Evolutionary conservation across 2,329 filamentous ascomycete genomes (phyloP).

Genomic region (Lasiodiplodia gonubiensis): DNA sequence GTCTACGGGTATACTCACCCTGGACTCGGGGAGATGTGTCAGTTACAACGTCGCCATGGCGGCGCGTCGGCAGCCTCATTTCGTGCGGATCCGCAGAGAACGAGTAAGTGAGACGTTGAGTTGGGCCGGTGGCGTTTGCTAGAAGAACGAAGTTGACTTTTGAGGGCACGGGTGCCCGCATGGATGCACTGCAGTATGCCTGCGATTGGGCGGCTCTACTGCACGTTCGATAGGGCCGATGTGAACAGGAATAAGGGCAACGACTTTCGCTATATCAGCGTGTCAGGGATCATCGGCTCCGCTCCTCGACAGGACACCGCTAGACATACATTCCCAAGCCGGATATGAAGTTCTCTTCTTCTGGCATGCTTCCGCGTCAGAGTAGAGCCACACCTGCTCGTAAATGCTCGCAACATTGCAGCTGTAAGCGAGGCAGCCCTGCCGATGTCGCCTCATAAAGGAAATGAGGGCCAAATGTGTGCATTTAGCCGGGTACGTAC

Average conservation of each 20-base stretch:
- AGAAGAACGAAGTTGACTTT: conserved; percentile 1
- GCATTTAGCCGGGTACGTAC: not conserved
- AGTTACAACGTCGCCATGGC: not conserved
- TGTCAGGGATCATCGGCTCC: not conserved
- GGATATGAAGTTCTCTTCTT: no score
- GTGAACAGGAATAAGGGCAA: not conserved
- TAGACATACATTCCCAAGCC: no score
- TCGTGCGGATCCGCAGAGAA: conserved; percentile 14
- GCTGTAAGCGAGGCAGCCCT: no score
- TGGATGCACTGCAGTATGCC: not conserved
- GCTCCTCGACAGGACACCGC: not conserved
- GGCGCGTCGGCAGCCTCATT: conserved; percentile 8
- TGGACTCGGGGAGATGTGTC: conserved; percentile 2
- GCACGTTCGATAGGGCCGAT: not conserved
- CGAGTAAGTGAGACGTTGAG: not conserved
- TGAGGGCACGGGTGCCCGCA: not conserved
- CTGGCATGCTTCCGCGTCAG: no score
- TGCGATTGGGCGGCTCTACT: not conserved
- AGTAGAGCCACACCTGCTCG: not conserved
- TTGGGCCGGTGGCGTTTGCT: not conserved
- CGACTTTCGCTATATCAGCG: not conserved
- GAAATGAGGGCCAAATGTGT: not conserved
- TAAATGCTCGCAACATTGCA: no score
- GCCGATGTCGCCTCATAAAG: not conserved
- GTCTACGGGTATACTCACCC: conserved; percentile 23